These are phyloP conservation scores for Cucurbita argyrosperma DNA, from an alignment of 306 rosid species.

Conservation along the genomic window DNA sequence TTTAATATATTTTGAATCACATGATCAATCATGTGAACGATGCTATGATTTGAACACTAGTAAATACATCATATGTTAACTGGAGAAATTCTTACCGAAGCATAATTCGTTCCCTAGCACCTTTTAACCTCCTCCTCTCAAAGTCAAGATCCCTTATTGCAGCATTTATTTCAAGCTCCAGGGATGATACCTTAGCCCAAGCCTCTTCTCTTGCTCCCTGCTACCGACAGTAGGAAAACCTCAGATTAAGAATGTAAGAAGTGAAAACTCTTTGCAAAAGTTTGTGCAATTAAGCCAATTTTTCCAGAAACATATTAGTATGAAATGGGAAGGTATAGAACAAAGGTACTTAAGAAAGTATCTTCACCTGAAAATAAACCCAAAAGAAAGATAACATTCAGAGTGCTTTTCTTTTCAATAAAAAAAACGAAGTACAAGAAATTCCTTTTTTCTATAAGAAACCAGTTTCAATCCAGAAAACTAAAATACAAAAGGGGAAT, in stretches of 20 bases:
- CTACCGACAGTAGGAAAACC: constrained; percentile 51
- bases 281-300: neutral
- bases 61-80: neutral
- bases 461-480: neutral
- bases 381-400: neutral
- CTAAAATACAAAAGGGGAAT: neutral
- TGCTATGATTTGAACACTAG: neutral
- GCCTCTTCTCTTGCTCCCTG: constrained; percentile 99
- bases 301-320: neutral
- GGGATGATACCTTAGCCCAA: constrained; percentile 86
- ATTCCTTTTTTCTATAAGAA: neutral
- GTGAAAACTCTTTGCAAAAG: neutral
- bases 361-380: neutral
- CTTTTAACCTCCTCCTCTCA: constrained; percentile 73
- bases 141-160: constrained; percentile 76
- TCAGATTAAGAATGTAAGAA: constrained; percentile 22
- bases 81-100: constrained; percentile 45
- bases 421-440: neutral
- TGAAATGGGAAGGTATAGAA: neutral
- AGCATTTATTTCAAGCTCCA: constrained; percentile 88
- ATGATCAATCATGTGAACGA: neutral
- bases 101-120: constrained; percentile 88
- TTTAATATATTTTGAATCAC: neutral
- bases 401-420: neutral
- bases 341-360: neutral